Evolutionary conservation across 306 rosid species (phyloP), one percentile per base, ranked within the genome.

Genomic region (Glycyrrhiza uralensis): DNA sequence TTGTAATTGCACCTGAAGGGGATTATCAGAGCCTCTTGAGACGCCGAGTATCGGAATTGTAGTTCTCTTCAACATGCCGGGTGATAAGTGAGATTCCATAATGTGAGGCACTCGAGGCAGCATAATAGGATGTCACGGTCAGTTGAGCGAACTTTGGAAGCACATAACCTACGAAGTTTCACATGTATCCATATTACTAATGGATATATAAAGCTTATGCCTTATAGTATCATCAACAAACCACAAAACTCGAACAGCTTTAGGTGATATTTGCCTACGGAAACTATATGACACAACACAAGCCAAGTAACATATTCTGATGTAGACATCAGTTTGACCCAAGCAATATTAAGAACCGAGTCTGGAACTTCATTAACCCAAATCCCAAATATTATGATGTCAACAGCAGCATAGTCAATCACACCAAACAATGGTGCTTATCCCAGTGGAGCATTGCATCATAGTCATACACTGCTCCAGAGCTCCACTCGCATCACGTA

Each of bases 61-160:
- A 85, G n/a, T 80, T 59, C 36, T 91, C 90, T 85, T 95, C 99
- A 59, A 91, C 79, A 47, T 82, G 85, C n/a, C 97, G 86, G 65
- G 99, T 89, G 72, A 91, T 83, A 80, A 95, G 99, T 5, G 97
- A 95, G 62, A 95, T 80, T 66, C 96, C 96, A 39, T 88, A 87
- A 83, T 91, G 91, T n/a, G 99, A 91, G 71, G 93, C 96, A 86
- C 97, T 95, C 12, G 90, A 89, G 69, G 96, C 60, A 11, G 96
- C 94, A 83, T 95, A 89, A 75, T 95, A 91, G 55, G 96, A 89
- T 76, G 99, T 87, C 32, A 95, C 92, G 0, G 87, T 85, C 76
- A 89, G 90, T 73, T 91, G 96, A 52, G 92, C 54, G 71, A 91
- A 91, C 83, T 80, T 85, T 46, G 99, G 97, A 74, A 95, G 92